Evolutionary conservation across 805 yeast species (phyloP).

Genomic region (Ascoidea asiatica): DNA sequence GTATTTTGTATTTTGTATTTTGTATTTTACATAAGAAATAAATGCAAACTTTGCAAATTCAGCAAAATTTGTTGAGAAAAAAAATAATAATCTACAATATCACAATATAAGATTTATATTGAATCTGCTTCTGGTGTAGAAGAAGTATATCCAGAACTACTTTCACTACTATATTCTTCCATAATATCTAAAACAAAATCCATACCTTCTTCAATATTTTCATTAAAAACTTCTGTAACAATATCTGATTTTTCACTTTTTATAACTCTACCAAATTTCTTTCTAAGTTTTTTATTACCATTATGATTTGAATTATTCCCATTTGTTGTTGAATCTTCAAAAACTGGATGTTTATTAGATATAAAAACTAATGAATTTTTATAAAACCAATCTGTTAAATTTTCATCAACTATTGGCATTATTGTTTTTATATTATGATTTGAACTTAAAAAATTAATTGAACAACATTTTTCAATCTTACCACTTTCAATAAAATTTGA

Average conservation of each 20-base stretch:
- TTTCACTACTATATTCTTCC: conserved; percentile 41
- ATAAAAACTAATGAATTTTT: conserved; percentile 77
- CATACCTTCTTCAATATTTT: conserved; percentile 72
- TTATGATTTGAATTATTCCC: conserved; percentile 81
- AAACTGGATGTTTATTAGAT: conserved; percentile 59
- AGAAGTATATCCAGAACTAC: conserved; percentile 1
- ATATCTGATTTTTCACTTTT: conserved; percentile 56
- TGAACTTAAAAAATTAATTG: conserved; percentile 8
- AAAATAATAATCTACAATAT: too few relatives aligned
- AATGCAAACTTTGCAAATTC: too few relatives aligned
- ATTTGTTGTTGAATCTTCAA: conserved; percentile 42
- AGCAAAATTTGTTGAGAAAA: too few relatives aligned
- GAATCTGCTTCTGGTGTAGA: too few relatives aligned
- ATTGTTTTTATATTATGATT: conserved; percentile 41
- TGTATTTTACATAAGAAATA: too few relatives aligned
- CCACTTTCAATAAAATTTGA: conserved; percentile 4
- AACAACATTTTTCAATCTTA: conserved; percentile 7
- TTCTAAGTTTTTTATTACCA: conserved; percentile 75
- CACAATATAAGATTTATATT: too few relatives aligned
- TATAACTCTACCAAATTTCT: conserved; percentile 82
- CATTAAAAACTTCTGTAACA: conserved; percentile 62
- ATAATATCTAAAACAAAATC: conserved; percentile 73
- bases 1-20: too few relatives aligned
- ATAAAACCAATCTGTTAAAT: conserved; percentile 84
- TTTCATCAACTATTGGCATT: conserved; percentile 81